These are phyloP conservation scores for Lentinula detonsa DNA, from an alignment of 768 basidiomycete genomes.

Conservation along the genomic window DNA sequence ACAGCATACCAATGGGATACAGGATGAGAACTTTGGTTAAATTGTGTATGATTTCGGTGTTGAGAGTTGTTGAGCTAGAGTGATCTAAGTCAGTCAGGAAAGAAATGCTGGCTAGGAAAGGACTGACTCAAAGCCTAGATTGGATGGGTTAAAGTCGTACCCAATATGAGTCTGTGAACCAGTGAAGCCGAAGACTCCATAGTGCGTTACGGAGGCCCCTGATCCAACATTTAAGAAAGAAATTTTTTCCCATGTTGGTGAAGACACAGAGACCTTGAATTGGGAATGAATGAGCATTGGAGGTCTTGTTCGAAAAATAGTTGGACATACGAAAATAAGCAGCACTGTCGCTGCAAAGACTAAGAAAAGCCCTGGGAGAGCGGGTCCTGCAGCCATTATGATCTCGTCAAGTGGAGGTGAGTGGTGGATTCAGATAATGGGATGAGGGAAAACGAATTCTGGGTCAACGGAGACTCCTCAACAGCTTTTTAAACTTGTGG, in stretches of 20 bases:
- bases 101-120: background rate
- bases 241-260: conserved; percentile 68
- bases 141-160: conserved; percentile 35
- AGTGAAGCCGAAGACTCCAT: conserved; percentile 77
- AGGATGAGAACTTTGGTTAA: conserved; percentile 72
- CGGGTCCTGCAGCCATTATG: conserved; percentile 49
- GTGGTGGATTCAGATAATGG: no score
- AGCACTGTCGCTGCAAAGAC: conserved; percentile 67
- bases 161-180: conserved; percentile 51
- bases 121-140: conserved; percentile 36
- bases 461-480: background rate
- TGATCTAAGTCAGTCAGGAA: background rate
- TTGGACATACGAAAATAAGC: conserved; percentile 55
- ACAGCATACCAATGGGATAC: conserved; percentile 64
- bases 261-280: conserved; percentile 63
- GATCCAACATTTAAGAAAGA: conserved; percentile 57
- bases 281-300: no score
- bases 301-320: no score
- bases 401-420: background rate
- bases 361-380: conserved; percentile 65
- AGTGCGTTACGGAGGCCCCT: conserved; percentile 35
- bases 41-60: conserved; percentile 52
- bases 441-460: background rate
- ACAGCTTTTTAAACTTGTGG: background rate
- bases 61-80: conserved; percentile 36